Conservation (phyloP, 148 eudicot genomes). For the Camellia sinensis region DNA sequence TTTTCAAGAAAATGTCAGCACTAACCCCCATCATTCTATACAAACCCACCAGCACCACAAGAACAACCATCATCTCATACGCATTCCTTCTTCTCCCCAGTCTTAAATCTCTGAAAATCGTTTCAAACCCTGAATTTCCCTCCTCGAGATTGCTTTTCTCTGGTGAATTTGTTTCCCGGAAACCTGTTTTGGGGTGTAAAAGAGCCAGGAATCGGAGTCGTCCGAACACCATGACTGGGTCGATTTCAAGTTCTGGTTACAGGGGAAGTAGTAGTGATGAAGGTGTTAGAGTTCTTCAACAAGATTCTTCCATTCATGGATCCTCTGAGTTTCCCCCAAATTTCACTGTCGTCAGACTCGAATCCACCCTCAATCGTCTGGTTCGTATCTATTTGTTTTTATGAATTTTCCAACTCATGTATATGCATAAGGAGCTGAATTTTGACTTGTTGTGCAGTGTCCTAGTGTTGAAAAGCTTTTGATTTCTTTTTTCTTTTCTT, state of each 20-base stretch:
- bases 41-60: not conserved
- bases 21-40: not conserved
- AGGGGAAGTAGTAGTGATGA: not conserved
- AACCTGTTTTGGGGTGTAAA: not conserved
- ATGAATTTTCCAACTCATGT: not conserved
- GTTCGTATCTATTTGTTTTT: slow-evolving; percentile 8
- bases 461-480: not conserved
- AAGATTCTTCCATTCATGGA: slow-evolving; percentile 17
- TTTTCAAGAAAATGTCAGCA: slow-evolving; percentile 7
- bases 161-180: not conserved
- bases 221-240: slow-evolving; percentile 6
- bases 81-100: not conserved
- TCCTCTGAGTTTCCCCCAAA: slow-evolving; percentile 11
- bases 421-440: not conserved
- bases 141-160: not conserved
- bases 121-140: not conserved
- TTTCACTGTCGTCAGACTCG: slow-evolving; percentile 12
- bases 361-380: slow-evolving; percentile 31
- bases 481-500: too few species aligned
- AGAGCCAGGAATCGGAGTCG: not conserved
- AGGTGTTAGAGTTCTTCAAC: slow-evolving; percentile 7
- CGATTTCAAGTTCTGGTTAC: not conserved
- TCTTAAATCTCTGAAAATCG: not conserved
- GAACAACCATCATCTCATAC: too few species aligned
- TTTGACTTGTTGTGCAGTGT: not conserved